Evolutionary conservation across 805 yeast genomes (phyloP).

Genomic region (Yarrowia phangngaensis): DNA sequence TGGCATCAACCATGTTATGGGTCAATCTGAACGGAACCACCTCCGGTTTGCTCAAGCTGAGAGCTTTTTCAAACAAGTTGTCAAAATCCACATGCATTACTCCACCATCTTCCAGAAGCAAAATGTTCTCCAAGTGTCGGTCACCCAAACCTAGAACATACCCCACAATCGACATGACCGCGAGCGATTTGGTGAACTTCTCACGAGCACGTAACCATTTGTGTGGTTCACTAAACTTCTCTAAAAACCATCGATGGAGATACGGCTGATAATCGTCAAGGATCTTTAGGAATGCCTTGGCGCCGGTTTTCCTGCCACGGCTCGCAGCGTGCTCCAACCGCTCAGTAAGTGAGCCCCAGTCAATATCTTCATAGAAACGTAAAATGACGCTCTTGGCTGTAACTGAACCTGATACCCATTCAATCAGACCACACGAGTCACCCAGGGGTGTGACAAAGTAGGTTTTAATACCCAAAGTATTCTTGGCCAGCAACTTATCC

Average conservation of each 20-base stretch:
- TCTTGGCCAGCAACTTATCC: slow-evolving; percentile 63
- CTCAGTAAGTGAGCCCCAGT: slow-evolving; percentile 30
- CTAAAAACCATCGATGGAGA: slow-evolving; percentile 80
- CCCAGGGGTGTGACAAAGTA: slow-evolving; percentile 87
- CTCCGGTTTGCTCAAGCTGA: slow-evolving; percentile 77
- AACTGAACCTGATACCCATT: slow-evolving; percentile 74
- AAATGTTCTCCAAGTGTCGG: slow-evolving; percentile 88
- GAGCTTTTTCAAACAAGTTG: slow-evolving; percentile 80
- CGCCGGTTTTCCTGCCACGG: slow-evolving; percentile 13
- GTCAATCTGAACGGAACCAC: slow-evolving; percentile 92
- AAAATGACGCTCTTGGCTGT: slow-evolving; percentile 64
- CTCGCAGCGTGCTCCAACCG: slow-evolving; percentile 32
- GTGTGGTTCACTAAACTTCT: slow-evolving; percentile 83
- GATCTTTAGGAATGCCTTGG: slow-evolving; percentile 38
- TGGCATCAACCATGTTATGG: slow-evolving; percentile 80
- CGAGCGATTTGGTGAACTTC: slow-evolving; percentile 69
- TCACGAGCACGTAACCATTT: slow-evolving; percentile 81
- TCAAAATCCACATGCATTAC: slow-evolving; percentile 95
- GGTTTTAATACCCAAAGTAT: slow-evolving; percentile 64
- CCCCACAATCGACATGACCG: slow-evolving; percentile 98
- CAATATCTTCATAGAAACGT: slow-evolving; percentile 42
- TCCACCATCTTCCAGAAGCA: slow-evolving; percentile 72
- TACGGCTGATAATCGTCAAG: slow-evolving; percentile 46
- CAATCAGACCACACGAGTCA: slow-evolving; percentile 85
- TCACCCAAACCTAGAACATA: slow-evolving; percentile 93